Conservation (phyloP, 73 alveolate genomes). For the Tetrahymena thermophila region DNA sequence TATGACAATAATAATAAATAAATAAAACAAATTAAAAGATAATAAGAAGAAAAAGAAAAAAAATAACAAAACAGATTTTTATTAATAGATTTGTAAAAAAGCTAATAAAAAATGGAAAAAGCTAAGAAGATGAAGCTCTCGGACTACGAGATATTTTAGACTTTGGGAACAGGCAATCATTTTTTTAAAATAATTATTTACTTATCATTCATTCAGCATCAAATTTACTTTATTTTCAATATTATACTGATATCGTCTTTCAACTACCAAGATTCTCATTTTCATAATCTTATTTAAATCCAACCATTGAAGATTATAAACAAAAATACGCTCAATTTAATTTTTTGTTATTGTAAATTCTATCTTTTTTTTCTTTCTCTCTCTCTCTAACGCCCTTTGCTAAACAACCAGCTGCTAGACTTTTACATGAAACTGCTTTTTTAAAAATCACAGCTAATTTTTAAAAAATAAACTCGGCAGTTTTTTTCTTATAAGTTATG, state of each 20-base stretch:
- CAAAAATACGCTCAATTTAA: background rate
- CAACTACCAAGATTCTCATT: background rate
- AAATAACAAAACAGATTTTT: background rate
- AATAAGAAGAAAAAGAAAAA: background rate
- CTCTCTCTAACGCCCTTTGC: background rate
- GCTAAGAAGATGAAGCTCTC: conserved; percentile 49
- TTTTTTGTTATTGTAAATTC: background rate
- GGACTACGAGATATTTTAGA: conserved; percentile 57
- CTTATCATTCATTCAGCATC: background rate
- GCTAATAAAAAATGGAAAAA: conserved; percentile 17
- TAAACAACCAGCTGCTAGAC: background rate
- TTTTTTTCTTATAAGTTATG: background rate
- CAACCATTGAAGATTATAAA: no score
- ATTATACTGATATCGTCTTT: background rate
- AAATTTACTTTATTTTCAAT: no score
- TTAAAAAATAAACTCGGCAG: background rate
- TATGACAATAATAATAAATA: background rate
- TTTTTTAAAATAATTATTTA: background rate
- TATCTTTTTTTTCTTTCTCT: background rate
- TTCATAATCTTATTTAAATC: background rate
- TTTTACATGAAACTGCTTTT: background rate
- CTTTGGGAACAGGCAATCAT: conserved; percentile 84
- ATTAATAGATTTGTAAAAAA: background rate
- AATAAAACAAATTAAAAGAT: background rate
- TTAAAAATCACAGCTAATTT: background rate